Percentiles rank a stretch among this genome's conserved stretches.
Conservation (phyloP, 805 yeast genomes). For the Ogataea angusta region DNA sequence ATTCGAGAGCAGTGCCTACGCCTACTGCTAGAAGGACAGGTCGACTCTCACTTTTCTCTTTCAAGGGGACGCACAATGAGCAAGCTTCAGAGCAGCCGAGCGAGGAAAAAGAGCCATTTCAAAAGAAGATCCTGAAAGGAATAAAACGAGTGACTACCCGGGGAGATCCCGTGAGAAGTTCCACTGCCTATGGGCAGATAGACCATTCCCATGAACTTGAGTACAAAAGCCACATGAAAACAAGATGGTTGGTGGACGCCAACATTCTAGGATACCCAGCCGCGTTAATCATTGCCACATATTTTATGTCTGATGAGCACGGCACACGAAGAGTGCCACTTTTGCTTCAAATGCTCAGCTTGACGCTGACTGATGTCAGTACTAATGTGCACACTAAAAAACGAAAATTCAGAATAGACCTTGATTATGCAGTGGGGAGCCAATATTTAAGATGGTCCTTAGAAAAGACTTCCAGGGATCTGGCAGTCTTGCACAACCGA, state of each 20-base stretch:
- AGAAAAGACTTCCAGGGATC: conserved; percentile 66
- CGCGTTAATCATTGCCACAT: conserved; percentile 68
- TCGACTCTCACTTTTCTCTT: conserved; percentile 18
- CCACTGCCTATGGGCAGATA: conserved; percentile 11
- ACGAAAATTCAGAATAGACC: conserved; percentile 56
- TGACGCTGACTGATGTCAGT: conserved; percentile 54
- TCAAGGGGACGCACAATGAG: conserved; percentile 8
- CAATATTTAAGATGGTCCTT: conserved; percentile 78
- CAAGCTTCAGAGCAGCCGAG: not conserved
- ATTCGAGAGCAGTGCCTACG: conserved; percentile 1
- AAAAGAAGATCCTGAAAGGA: conserved; percentile 19
- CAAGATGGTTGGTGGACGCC: conserved; percentile 41
- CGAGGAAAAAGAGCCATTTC: conserved; percentile 20
- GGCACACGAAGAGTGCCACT: conserved; percentile 81
- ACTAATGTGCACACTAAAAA: conserved; percentile 38
- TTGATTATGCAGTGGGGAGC: conserved; percentile 89
- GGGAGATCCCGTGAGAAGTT: conserved; percentile 11
- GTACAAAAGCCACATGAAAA: conserved; percentile 24
- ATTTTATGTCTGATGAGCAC: conserved; percentile 71
- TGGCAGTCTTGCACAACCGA: conserved; percentile 66
- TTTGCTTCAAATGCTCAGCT: conserved; percentile 66
- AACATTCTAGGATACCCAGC: conserved; percentile 70
- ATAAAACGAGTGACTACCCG: conserved; percentile 17
- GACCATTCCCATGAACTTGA: conserved; percentile 23
- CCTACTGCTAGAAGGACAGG: conserved; percentile 9